Percentiles rank a stretch among this genome's conserved stretches.
Conservation (phyloP, 1,284 basidiomycete genomes). For the Cryptococcus sp. region DNA sequence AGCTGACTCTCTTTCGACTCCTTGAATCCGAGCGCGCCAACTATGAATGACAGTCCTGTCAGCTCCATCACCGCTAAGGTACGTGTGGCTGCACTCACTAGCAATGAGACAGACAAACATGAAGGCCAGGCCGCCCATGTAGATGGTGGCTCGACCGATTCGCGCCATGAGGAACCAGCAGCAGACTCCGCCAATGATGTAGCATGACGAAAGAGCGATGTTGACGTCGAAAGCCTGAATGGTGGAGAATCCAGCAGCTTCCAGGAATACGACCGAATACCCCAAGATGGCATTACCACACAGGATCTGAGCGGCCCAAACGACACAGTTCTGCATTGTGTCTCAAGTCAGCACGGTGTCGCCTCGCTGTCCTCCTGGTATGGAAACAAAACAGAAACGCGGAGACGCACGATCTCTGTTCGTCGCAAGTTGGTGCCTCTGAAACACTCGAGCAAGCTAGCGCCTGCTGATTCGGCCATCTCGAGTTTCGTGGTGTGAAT, state of each 20-base stretch:
- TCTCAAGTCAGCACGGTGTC: background rate
- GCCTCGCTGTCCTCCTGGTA: constrained; percentile 13
- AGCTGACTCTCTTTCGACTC: constrained; percentile 7
- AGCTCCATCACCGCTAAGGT: too few species aligned
- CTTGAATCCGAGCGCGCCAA: constrained; percentile 52
- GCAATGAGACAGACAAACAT: constrained; percentile 41
- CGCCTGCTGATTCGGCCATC: constrained; percentile 24
- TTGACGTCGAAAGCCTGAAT: constrained; percentile 51
- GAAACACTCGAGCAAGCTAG: constrained; percentile 39
- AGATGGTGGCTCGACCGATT: constrained; percentile 54
- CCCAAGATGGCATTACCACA: constrained; percentile 33
- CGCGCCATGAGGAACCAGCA: constrained; percentile 52
- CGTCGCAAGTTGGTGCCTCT: constrained; percentile 29
- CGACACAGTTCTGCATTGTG: constrained; percentile 25
- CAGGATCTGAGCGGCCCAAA: constrained; percentile 35
- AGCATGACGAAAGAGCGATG: constrained; percentile 49
- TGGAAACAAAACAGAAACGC: constrained; percentile 13
- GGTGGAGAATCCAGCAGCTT: constrained; percentile 50
- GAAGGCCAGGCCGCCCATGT: constrained; percentile 52
- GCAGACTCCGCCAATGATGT: constrained; percentile 50
- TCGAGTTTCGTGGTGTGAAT: constrained; percentile 43
- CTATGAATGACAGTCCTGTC: constrained; percentile 37
- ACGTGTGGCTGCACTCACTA: too few species aligned
- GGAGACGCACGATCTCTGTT: constrained; percentile 33
- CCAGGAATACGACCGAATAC: constrained; percentile 43